phyloP scores from a whole-genome alignment of 2,329 filamentous ascomycete genomes.

The Dryadomyces quercivorus region DNA sequence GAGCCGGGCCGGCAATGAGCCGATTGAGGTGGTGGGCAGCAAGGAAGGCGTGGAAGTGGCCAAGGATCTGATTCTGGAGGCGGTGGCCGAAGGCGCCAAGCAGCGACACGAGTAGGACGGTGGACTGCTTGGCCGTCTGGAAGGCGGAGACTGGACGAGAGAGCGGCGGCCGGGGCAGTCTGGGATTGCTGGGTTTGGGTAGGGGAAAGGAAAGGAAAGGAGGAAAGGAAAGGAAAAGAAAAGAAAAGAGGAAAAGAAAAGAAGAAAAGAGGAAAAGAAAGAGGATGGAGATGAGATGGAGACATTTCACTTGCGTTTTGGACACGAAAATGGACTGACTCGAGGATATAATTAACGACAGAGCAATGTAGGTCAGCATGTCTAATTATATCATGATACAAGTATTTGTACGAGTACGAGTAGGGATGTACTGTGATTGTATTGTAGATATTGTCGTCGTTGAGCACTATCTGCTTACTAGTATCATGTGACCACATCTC shows the following conservation, averaged over 20 bases:
- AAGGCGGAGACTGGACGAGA: background rate
- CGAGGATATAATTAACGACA: background rate
- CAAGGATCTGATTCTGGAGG: constrained; percentile 76
- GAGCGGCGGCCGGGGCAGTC: background rate
- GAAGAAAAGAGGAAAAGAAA: too few species aligned
- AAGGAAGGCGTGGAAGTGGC: constrained; percentile 75
- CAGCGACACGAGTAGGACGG: constrained; percentile 4
- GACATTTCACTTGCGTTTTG: background rate
- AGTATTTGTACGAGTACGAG: too few species aligned
- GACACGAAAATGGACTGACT: background rate
- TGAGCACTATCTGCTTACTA: too few species aligned
- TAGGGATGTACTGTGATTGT: too few species aligned
- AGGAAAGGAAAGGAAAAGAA: too few species aligned
- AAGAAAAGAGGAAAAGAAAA: too few species aligned
- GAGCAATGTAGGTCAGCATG: too few species aligned
- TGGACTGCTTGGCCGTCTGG: too few species aligned
- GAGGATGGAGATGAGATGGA: background rate
- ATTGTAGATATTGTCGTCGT: too few species aligned
- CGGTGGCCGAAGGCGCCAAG: constrained; percentile 49
- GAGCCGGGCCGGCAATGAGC: constrained; percentile 44
- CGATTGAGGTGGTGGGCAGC: constrained; percentile 78
- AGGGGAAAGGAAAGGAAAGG: background rate
- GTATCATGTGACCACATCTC: too few species aligned
- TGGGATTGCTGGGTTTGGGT: background rate
- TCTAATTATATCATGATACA: too few species aligned